Evolutionary conservation across 257 asterid species (phyloP).

Genomic region (Penstemon eatonii): DNA sequence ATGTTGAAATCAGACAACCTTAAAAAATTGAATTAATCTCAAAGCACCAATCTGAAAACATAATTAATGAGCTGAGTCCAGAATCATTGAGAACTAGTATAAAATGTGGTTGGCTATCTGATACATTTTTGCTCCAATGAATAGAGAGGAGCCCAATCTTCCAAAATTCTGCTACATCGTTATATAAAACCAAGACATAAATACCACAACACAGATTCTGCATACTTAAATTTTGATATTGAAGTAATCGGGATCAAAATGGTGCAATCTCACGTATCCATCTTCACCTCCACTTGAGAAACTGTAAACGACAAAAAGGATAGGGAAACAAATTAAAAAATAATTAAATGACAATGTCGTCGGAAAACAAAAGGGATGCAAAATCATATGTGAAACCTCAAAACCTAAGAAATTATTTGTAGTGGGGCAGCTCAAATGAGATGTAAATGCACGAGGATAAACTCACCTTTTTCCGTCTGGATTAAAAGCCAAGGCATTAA

Average conservation of each 20-base stretch:
- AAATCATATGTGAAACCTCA: too few relatives aligned
- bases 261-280: slow-evolving; percentile 88
- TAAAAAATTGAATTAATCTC: too few relatives aligned
- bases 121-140: slow-evolving; percentile 1
- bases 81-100: background rate
- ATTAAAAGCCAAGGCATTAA: slow-evolving; percentile 90
- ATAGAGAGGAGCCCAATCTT: background rate
- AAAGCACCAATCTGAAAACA: background rate
- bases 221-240: slow-evolving; percentile 58
- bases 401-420: too few relatives aligned
- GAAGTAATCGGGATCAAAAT: slow-evolving; percentile 81
- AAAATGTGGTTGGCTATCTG: background rate
- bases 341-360: too few relatives aligned
- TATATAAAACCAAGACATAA: background rate
- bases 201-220: background rate
- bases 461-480: slow-evolving; percentile 90
- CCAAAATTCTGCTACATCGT: slow-evolving; percentile 12
- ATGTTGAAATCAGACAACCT: too few relatives aligned
- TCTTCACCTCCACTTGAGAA: slow-evolving; percentile 97
- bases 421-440: too few relatives aligned
- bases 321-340: background rate
- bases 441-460: background rate
- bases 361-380: too few relatives aligned
- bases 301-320: slow-evolving; percentile 31
- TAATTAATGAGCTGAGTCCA: background rate